Percentiles rank a stretch among this genome's conserved stretches.
Evolutionary conservation across 805 yeast genomes (phyloP).

Genomic region (Candida ficus): DNA sequence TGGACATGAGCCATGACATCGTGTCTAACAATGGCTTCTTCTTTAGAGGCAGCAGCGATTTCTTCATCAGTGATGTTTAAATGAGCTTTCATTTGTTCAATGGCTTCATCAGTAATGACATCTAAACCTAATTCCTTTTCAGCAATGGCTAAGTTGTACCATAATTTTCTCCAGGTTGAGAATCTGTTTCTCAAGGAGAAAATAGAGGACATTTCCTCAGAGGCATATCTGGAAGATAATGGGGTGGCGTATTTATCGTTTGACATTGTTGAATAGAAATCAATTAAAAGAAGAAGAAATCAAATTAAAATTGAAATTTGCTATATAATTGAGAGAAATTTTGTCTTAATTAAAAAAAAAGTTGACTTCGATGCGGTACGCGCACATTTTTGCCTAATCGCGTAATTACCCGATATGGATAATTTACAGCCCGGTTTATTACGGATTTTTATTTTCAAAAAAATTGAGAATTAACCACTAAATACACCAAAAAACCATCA

Average conservation of each 20-base stretch:
- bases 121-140: constrained; percentile 86
- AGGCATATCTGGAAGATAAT: constrained; percentile 92
- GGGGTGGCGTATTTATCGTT: constrained; percentile 87
- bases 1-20: constrained; percentile 99
- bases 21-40: constrained; percentile 97
- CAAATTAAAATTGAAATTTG: no score
- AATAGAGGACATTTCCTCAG: constrained; percentile 91
- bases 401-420: not conserved
- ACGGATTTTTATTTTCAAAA: not conserved
- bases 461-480: not conserved
- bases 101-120: constrained; percentile 86
- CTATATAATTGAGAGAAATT: no score
- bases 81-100: constrained; percentile 76
- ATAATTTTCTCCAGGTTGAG: constrained; percentile 97
- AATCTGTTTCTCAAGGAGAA: constrained; percentile 92
- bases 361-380: constrained; percentile 1
- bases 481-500: not conserved
- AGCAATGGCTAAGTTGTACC: constrained; percentile 94
- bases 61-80: constrained; percentile 88
- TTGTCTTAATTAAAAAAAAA: not conserved
- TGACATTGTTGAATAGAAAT: constrained; percentile 16
- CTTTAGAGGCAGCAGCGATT: constrained; percentile 79
- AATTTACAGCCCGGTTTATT: no score
- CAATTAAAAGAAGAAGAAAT: not conserved
- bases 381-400: not conserved